Evolutionary conservation across 306 rosid species (phyloP).

Genomic region (Dalbergia cultrata): DNA sequence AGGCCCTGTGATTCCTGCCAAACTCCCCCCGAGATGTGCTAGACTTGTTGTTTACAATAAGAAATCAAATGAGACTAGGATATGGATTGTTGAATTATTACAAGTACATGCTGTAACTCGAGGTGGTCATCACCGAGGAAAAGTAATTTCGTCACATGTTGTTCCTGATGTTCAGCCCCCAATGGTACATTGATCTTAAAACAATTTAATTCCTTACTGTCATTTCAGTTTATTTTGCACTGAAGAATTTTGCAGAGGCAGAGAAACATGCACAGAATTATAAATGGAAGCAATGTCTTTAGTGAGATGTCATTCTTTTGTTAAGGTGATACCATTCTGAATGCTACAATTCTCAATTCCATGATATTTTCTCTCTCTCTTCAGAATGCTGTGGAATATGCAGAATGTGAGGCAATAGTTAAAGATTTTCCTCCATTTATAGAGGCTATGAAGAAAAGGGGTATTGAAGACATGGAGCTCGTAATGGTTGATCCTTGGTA

Average conservation of each 20-base stretch:
- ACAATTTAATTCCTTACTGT: background rate
- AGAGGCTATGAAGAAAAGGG: slow-evolving; percentile 97
- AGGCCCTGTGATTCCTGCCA: slow-evolving; percentile 79
- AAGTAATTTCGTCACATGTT: slow-evolving; percentile 78
- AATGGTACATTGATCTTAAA: slow-evolving; percentile 62
- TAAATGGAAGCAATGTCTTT: background rate
- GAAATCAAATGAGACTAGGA: slow-evolving; percentile 77
- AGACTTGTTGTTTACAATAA: slow-evolving; percentile 85
- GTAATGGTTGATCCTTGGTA: slow-evolving; percentile 97
- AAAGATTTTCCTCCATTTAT: slow-evolving; percentile 87
- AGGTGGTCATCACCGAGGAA: slow-evolving; percentile 94
- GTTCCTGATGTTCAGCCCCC: slow-evolving; percentile 94
- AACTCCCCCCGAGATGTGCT: slow-evolving; percentile 93
- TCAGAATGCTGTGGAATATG: slow-evolving; percentile 92
- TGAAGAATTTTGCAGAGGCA: background rate
- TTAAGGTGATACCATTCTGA: slow-evolving; percentile 6
- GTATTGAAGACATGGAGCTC: slow-evolving; percentile 94
- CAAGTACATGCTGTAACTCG: slow-evolving; percentile 96
- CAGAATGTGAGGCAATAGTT: slow-evolving; percentile 93
- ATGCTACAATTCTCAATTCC: slow-evolving; percentile 17
- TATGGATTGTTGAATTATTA: slow-evolving; percentile 82
- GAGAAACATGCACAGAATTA: background rate
- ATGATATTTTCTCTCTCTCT: slow-evolving; percentile 23
- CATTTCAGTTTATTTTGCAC: slow-evolving; percentile 26
- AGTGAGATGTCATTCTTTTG: background rate